Conservation (phyloP, 345 rosid genomes). For the Lenwebbia sp. region DNA sequence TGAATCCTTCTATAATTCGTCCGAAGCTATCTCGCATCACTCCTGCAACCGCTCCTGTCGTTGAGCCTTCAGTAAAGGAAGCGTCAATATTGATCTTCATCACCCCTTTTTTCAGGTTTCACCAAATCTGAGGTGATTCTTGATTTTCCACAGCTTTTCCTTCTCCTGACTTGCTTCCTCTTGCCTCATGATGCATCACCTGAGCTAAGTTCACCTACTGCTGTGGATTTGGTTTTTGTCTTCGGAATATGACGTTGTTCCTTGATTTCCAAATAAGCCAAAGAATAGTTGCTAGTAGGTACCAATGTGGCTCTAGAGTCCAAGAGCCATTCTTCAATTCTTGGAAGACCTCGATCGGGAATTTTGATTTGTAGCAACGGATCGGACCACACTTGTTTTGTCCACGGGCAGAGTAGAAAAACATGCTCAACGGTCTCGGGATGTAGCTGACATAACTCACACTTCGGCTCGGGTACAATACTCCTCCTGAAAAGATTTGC, state of each 20-base stretch:
- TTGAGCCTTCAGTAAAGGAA: neutral
- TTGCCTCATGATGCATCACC: neutral
- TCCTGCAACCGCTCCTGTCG: neutral
- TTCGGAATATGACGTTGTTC: neutral
- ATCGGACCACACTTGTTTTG: neutral
- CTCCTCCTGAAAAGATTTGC: neutral
- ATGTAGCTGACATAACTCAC: neutral
- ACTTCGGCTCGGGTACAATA: neutral
- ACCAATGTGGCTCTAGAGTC: neutral
- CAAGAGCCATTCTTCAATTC: neutral
- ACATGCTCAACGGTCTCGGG: neutral
- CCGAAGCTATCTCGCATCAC: neutral
- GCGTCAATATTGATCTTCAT: neutral
- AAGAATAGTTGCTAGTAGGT: neutral
- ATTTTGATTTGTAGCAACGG: neutral
- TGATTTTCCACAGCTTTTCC: neutral
- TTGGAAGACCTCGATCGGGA: neutral
- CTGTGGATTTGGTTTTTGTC: neutral
- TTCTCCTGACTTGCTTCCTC: neutral
- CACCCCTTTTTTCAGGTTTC: neutral
- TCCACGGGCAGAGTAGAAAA: neutral
- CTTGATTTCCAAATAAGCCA: neutral
- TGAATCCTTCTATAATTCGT: too few species aligned
- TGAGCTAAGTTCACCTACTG: neutral
- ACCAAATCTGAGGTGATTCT: neutral